These are phyloP conservation scores for Chionographis japonica DNA, from an alignment of 106 monocot genomes.

Conservation along the genomic window DNA sequence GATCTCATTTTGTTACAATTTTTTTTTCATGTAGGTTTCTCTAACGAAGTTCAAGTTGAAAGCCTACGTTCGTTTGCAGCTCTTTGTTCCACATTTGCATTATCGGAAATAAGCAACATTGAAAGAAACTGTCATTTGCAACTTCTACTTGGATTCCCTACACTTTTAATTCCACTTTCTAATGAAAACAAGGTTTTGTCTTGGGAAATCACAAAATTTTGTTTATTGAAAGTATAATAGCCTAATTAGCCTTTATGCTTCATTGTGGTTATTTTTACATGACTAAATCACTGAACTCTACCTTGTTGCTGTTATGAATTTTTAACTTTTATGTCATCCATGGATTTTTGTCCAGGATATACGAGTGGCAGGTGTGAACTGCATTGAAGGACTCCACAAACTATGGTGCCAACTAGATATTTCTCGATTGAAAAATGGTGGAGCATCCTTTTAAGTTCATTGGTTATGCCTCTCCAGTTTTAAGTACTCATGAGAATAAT, in stretches of 20 bases:
- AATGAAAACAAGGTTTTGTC: constrained; percentile 54
- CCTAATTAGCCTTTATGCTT: not conserved
- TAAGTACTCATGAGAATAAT: not conserved
- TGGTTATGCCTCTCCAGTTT: not conserved
- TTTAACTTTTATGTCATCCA: not conserved
- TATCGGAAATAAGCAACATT: constrained; percentile 25
- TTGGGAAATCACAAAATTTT: not conserved
- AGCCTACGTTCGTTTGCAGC: constrained; percentile 47
- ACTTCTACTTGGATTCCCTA: constrained; percentile 60
- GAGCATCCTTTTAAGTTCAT: not conserved
- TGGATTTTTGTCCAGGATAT: constrained; percentile 48
- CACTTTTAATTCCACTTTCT: constrained; percentile 74
- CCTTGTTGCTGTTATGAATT: not conserved
- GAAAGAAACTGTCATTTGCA: constrained; percentile 37
- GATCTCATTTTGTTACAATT: not conserved
- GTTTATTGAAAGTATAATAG: not conserved
- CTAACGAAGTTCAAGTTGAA: constrained; percentile 56
- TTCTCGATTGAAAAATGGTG: constrained; percentile 73
- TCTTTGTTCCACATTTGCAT: constrained; percentile 37
- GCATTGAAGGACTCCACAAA: constrained; percentile 52
- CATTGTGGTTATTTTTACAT: not conserved
- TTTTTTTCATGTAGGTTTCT: constrained; percentile 40
- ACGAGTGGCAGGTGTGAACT: constrained; percentile 61
- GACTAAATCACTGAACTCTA: not conserved
- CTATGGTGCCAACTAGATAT: constrained; percentile 41